These are phyloP conservation scores for Corchorus capsularis DNA, from an alignment of 345 rosid species.

Conservation along the genomic window DNA sequence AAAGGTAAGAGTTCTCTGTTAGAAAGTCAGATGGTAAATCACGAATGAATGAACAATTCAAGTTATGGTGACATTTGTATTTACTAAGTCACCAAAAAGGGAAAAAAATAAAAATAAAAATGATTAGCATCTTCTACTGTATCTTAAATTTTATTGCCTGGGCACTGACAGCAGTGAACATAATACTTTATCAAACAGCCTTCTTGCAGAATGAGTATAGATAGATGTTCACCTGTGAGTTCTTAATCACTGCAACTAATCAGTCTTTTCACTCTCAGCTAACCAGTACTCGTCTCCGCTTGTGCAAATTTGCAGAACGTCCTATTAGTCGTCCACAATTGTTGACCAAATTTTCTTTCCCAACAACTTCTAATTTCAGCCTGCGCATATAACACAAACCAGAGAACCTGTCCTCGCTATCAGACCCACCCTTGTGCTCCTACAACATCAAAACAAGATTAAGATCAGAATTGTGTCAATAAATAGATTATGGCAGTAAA, in stretches of 20 bases:
- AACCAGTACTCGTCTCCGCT: constrained; percentile 11
- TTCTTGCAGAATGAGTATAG: constrained; percentile 4
- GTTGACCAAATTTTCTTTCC: constrained; percentile 16
- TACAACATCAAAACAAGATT: neutral
- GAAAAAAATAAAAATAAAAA: too few species aligned
- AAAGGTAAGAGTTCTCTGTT: neutral
- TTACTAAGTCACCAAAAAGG: neutral
- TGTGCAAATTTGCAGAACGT: neutral
- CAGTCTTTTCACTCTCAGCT: neutral
- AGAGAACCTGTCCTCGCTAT: constrained; percentile 9
- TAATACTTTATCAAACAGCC: neutral
- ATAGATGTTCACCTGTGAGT: constrained; percentile 8
- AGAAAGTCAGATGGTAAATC: neutral
- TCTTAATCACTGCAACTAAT: neutral
- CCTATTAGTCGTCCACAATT: neutral
- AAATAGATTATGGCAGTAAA: neutral
- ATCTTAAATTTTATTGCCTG: constrained; percentile 2
- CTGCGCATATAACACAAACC: constrained; percentile 10
- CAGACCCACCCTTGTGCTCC: constrained; percentile 5
- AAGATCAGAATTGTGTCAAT: neutral
- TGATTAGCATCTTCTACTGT: neutral
- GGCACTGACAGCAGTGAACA: neutral
- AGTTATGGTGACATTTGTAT: neutral
- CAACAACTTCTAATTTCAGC: neutral
- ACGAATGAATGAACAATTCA: neutral